These are phyloP conservation scores for Lentithecium fluviatile DNA, from an alignment of 495 filamentous ascomycete species.

Conservation along the genomic window DNA sequence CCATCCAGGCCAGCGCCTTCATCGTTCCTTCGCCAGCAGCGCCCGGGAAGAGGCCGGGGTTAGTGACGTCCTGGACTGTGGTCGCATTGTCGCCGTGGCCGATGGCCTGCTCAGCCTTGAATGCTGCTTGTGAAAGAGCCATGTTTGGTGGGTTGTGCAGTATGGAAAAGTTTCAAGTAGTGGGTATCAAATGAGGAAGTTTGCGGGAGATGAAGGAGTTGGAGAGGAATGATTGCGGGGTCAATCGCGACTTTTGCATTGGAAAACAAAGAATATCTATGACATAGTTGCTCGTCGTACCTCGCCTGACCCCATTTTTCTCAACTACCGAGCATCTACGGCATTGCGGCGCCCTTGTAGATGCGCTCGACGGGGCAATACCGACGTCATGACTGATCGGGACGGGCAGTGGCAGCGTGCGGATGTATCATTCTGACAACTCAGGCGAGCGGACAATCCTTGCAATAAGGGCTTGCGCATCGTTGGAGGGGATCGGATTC, in stretches of 20 bases:
- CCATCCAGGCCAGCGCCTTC: slow-evolving; percentile 72
- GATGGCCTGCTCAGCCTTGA: slow-evolving; percentile 60
- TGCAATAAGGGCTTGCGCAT: background rate
- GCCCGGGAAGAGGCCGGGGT: slow-evolving; percentile 42
- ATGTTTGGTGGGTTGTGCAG: slow-evolving; percentile 3
- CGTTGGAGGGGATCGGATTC: background rate
- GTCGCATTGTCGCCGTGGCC: slow-evolving; percentile 61
- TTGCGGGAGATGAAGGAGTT: background rate
- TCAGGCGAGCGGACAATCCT: background rate
- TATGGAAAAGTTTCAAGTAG: background rate
- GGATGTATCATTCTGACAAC: background rate
- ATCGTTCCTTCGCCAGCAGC: slow-evolving; percentile 57
- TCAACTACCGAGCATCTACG: background rate
- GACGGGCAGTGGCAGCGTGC: background rate
- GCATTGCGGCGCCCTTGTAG: background rate
- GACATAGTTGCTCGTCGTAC: slow-evolving; percentile 7
- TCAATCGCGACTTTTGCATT: background rate
- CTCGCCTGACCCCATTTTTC: background rate
- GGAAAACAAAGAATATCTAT: slow-evolving; percentile 5
- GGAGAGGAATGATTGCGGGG: background rate
- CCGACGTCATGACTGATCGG: background rate
- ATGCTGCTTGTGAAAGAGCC: slow-evolving; percentile 62
- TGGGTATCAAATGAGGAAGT: background rate
- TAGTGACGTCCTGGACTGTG: slow-evolving; percentile 58
- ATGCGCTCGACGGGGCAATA: background rate